These are phyloP conservation scores for Fusarium armeniacum DNA, from an alignment of 2,329 filamentous ascomycete genomes.

Conservation along the genomic window DNA sequence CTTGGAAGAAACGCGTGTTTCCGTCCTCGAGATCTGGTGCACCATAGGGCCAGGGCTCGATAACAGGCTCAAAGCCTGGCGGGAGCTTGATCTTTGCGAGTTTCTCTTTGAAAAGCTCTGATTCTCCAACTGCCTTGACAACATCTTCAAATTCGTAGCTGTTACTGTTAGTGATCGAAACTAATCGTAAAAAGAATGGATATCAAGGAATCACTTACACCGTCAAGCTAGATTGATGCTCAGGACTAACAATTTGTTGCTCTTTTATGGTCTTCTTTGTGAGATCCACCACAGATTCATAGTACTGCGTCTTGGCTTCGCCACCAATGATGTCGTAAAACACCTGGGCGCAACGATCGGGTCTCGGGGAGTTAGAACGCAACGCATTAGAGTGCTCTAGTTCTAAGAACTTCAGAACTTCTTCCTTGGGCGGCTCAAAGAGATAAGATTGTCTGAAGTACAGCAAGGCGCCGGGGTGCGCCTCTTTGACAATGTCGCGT, in stretches of 20 bases:
- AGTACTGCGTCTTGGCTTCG: conserved; percentile 46
- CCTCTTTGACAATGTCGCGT: conserved; percentile 52
- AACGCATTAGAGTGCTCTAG: conserved; percentile 55
- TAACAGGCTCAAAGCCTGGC: conserved; percentile 50
- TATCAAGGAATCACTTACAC: conserved; percentile 37
- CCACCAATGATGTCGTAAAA: conserved; percentile 56
- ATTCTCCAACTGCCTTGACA: conserved; percentile 49
- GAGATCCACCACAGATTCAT: conserved; percentile 57
- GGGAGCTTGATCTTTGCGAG: conserved; percentile 50
- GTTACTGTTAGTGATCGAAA: background rate
- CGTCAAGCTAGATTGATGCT: conserved; percentile 52
- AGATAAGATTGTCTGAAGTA: conserved; percentile 67
- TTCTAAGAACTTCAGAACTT: conserved; percentile 63
- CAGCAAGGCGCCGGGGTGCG: conserved; percentile 50
- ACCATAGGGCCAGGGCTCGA: conserved; percentile 55
- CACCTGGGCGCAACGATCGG: conserved; percentile 59
- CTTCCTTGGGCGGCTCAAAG: conserved; percentile 63
- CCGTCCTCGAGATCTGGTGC: conserved; percentile 51
- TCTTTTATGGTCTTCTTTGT: conserved; percentile 42
- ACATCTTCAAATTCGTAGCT: conserved; percentile 55
- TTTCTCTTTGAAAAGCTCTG: conserved; percentile 52
- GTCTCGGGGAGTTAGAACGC: conserved; percentile 47
- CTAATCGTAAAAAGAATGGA: fast-evolving
- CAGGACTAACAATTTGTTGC: conserved; percentile 49
- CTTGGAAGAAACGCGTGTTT: conserved; percentile 53